Percentiles rank a stretch among this genome's conserved stretches.
Evolutionary conservation across 805 yeast genomes (phyloP).

Genomic region (Wickerhamiella australiensis): DNA sequence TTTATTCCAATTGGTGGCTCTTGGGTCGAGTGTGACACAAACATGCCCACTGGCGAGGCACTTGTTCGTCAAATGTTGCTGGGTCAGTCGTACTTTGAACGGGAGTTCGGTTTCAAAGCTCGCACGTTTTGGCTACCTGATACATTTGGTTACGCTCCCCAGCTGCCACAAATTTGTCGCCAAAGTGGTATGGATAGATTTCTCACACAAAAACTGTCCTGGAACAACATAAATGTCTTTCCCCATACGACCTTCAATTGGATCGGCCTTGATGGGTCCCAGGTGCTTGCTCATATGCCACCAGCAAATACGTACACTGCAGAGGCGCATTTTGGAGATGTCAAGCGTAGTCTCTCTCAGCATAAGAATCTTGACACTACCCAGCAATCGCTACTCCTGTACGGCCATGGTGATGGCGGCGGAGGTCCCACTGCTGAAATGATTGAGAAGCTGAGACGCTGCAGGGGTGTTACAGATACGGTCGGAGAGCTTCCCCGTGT

Average conservation of each 20-base stretch:
- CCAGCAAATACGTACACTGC: slow-evolving; percentile 96
- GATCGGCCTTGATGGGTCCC: slow-evolving; percentile 91
- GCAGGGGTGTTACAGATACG: slow-evolving; percentile 75
- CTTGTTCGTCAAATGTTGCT: slow-evolving; percentile 74
- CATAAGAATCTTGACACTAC: slow-evolving; percentile 75
- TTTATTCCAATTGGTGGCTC: slow-evolving; percentile 92
- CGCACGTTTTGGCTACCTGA: slow-evolving; percentile 91
- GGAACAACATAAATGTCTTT: slow-evolving; percentile 89
- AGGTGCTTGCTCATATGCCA: slow-evolving; percentile 93
- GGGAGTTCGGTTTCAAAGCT: slow-evolving; percentile 65
- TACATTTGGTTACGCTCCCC: slow-evolving; percentile 92
- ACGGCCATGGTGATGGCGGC: slow-evolving; percentile 96
- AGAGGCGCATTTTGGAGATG: slow-evolving; percentile 85
- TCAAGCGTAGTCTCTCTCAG: slow-evolving; percentile 60
- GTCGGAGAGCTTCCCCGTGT: slow-evolving; percentile 58
- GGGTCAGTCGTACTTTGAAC: slow-evolving; percentile 77
- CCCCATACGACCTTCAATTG: slow-evolving; percentile 89
- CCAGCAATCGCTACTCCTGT: slow-evolving; percentile 68
- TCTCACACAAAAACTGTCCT: slow-evolving; percentile 83
- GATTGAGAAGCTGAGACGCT: slow-evolving; percentile 84
- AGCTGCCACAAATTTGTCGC: slow-evolving; percentile 85
- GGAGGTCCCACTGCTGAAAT: slow-evolving; percentile 95
- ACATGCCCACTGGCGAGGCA: slow-evolving; percentile 90
- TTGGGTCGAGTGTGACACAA: slow-evolving; percentile 97
- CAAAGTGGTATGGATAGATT: slow-evolving; percentile 75